Evolutionary conservation across 306 rosid genomes (phyloP).

Genomic region (Corylus avellana): DNA sequence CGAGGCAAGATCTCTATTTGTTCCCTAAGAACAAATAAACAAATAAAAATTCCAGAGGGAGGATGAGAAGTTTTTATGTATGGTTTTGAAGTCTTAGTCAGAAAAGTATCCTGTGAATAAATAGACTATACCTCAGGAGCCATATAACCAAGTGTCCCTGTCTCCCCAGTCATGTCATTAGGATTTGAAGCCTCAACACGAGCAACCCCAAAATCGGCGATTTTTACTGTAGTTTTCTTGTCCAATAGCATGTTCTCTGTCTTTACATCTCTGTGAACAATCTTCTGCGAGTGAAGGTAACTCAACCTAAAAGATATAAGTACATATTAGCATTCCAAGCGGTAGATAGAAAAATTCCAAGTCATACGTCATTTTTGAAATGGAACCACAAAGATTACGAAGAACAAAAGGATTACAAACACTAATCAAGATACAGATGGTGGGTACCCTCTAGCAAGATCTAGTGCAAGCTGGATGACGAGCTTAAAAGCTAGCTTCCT

Average conservation of each 20-base stretch:
- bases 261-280: conserved; percentile 97
- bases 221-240: conserved; percentile 80
- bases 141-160: conserved; percentile 99
- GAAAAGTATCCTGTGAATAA: not conserved
- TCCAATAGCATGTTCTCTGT: conserved; percentile 96
- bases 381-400: conserved; percentile 26
- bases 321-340: conserved; percentile 22
- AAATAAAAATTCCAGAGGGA: not conserved
- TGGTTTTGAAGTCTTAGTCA: not conserved
- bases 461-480: conserved; percentile 88
- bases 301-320: conserved; percentile 67
- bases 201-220: conserved; percentile 98
- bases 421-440: not conserved
- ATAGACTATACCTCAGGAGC: conserved; percentile 83
- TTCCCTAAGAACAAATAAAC: not conserved
- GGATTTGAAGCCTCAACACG: conserved; percentile 99
- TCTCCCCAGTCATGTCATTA: conserved; percentile 99
- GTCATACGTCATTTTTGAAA: conserved; percentile 7
- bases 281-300: conserved; percentile 93
- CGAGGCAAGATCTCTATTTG: not conserved
- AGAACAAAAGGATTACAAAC: conserved; percentile 9
- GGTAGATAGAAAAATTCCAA: conserved; percentile 4
- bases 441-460: conserved; percentile 94
- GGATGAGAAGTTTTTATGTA: not conserved
- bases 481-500: conserved; percentile 90